Evolutionary conservation across 257 asterid species (phyloP).

Genomic region (Scutellaria barbata): DNA sequence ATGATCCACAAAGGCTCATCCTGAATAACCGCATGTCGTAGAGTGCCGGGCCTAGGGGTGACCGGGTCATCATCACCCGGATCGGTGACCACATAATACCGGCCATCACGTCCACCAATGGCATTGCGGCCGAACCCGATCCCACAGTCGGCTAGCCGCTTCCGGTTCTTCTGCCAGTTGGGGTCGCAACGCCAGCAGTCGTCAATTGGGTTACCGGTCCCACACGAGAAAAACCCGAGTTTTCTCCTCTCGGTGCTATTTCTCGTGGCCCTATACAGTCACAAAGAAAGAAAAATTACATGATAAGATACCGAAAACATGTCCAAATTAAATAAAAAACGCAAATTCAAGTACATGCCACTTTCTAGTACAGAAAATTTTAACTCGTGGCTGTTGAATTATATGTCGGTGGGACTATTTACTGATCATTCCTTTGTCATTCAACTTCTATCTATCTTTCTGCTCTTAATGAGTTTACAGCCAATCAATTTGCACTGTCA

Average conservation of each 20-base stretch:
- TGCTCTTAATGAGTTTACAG: constrained; percentile 1
- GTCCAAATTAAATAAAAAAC: neutral
- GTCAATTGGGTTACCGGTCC: constrained; percentile 88
- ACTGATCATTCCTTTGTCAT: constrained; percentile 25
- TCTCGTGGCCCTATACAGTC: constrained; percentile 59
- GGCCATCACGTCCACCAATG: constrained; percentile 87
- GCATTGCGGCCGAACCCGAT: constrained; percentile 93
- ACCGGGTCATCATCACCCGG: constrained; percentile 65
- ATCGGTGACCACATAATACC: constrained; percentile 73
- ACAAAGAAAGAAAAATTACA: neutral
- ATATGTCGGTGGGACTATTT: constrained; percentile 32
- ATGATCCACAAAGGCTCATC: constrained; percentile 86
- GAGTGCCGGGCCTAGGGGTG: constrained; percentile 76
- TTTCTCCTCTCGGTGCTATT: constrained; percentile 77
- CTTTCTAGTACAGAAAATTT: neutral
- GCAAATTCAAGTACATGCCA: neutral
- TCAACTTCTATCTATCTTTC: neutral
- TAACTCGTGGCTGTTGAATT: neutral
- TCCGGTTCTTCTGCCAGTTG: constrained; percentile 72
- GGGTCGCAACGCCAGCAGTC: constrained; percentile 91
- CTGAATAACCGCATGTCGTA: constrained; percentile 88
- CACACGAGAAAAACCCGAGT: constrained; percentile 86
- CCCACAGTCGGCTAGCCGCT: constrained; percentile 82
- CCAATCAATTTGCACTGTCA: constrained; percentile 25
- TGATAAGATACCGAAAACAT: neutral